Base-by-base conservation (phyloP, 257 asterid genomes). In the Scutellaria galericulata region DNA sequence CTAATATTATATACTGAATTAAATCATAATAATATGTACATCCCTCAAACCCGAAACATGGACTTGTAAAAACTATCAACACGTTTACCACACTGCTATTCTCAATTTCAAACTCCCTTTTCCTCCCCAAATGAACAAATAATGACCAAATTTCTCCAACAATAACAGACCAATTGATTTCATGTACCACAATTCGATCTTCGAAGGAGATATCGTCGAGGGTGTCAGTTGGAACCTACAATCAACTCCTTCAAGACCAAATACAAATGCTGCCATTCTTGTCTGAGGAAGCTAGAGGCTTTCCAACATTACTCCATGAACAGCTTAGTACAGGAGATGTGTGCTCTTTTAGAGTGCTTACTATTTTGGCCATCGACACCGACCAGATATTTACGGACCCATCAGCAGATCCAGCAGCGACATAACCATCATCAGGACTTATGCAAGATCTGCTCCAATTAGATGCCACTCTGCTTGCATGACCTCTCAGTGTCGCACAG, bases 361-460 rank as follows among this genome's bases (percentile, higher is more conserved):
- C 97, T 7, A 88, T 76, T 68, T 78, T 86, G 11, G 84, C 80
- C 52, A 79, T 86, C n/a, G 77, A 75, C 20, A 88, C 87, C 0
- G 97, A 94, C 97, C 99, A 94, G 35, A 94, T 74, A 67, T 88
- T 86, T 37, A 94, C 90, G 0, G 96, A 84, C 57, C 98, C 98
- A 83, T 94, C 97, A 2, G 69, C 86, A 27, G 96, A 91, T 69
- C 97, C 97, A 63, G 92, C 93, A n/a, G 97, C 89, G 8, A 91
- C 96, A 71, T 88, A 86, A 66, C 88, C 81, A 24, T 91, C 97
- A 67, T 94, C 97, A 1, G 99, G 86, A 67, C 99, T 91, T 18
- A 94, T 77, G 69, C 97, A 94, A 1, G 97, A 91, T 53, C 97
- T 72, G 79, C 99, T 94, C 99, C 99, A 94, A 42, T 89, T 91